Base-by-base conservation (phyloP, 371 early-diverging fungal genomes). In the Funneliformis caledonium region DNA sequence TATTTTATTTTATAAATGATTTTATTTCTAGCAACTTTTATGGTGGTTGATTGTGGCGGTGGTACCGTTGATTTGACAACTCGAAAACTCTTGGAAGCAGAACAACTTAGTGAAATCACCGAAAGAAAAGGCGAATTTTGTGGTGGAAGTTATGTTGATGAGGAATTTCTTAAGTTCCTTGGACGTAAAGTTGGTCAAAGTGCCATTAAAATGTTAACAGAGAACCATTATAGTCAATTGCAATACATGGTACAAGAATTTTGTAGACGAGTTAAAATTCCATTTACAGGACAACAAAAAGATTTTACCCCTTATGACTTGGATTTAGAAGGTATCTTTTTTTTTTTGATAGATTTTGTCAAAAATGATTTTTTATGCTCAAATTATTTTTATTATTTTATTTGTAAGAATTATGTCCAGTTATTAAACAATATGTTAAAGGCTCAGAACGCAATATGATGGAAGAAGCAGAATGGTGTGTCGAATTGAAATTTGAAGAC, bases 371-470 rank as follows among this genome's bases (percentile, higher is more conserved):
- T 88, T 88, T 80, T 90, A 91, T 83, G 3, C 37, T 37, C 37
- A 37, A 2, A 37, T 26, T 37, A 37, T 37, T 37, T 37, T 37
- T 37, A 37, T 37, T 37, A 2, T 4, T 52, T 4, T 52, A 52
- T 52, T 16, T 16, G 5, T 16, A 52, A 52, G 56, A 91, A 90
- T 68, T 48, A 2, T 70, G 72, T 26, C 92, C 92, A 12, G 88
- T 92, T n/a, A 85, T 91, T n/a, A 85, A 88, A 6, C n/a, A 86
- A 88, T 72, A 88, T 90, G 11, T 82, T 92, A 72, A 82, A 87
- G 59, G 72, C 91, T 22, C 69, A 16, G 33, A 19, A 2, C 31
- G 4, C 11, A 19, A 68, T 16, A 8, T 43, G 5, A 7, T 78
- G 67, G 67, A 78, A 47, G 91, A 85, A 73, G 79, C 73, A 60